Evolutionary conservation across 2,329 filamentous ascomycete species (phyloP).

Genomic region (Rhynchosporium agropyri): DNA sequence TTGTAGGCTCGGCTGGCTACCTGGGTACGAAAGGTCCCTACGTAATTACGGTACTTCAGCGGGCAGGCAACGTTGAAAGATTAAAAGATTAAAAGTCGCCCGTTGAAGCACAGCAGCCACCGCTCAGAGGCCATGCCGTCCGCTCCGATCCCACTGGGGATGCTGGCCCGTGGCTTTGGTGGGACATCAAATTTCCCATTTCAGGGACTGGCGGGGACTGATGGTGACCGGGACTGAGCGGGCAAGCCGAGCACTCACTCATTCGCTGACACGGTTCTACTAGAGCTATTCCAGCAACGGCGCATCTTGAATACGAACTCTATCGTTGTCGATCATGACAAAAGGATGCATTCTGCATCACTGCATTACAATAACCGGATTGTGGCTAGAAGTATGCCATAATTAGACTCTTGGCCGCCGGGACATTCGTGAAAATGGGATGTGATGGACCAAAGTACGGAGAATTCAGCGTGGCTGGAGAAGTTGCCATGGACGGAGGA

Average conservation of each 20-base stretch:
- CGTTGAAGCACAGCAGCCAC: background rate
- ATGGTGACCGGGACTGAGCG: background rate
- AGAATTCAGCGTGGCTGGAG: background rate
- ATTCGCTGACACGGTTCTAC: too few species aligned
- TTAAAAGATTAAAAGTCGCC: too few species aligned
- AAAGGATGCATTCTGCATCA: background rate
- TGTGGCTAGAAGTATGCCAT: conserved; percentile 8
- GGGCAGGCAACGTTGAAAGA: conserved; percentile 1
- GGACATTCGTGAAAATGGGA: background rate
- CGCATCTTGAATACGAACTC: conserved; percentile 1
- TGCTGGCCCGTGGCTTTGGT: background rate
- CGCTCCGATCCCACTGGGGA: conserved; percentile 5
- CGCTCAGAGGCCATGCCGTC: conserved; percentile 11
- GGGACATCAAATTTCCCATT: conserved; percentile 13
- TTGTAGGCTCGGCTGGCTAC: background rate
- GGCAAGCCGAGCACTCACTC: background rate
- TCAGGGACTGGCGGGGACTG: background rate
- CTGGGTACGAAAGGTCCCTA: too few species aligned
- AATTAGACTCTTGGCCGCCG: background rate
- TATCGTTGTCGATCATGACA: conserved; percentile 6
- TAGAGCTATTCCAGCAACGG: background rate
- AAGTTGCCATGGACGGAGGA: background rate
- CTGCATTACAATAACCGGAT: background rate
- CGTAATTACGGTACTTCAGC: too few species aligned
- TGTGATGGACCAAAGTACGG: background rate